Evolutionary conservation across 768 basidiomycete species (phyloP), one percentile per base, ranked within the genome.

Genomic region (Austroboletus festivus): DNA sequence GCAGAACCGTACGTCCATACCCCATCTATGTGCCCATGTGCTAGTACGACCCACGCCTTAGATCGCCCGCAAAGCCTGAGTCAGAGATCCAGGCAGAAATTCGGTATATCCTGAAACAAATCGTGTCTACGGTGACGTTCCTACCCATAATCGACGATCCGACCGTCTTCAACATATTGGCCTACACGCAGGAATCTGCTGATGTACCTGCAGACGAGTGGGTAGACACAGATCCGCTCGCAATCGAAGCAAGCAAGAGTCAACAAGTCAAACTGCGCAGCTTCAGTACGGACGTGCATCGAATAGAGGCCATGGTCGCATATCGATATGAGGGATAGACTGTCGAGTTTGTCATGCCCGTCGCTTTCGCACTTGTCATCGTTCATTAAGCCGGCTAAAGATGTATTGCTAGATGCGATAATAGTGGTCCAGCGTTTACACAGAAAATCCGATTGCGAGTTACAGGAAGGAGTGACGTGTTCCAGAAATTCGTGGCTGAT

Each of bases 231-330:
- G 90, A 96, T 67, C 88, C 92, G 9, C 75, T 91, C 44, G 85
- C 88, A 13, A 95, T 96, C 63, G 93, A 96, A 70, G 85, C 92
- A 16, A 85, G 89, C 60, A 93, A 94, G 71, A 89, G 85, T 64
- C 89, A 91, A 62, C 89, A 91, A 61, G 89, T 99, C 68, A 93
- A 96, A 69, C 79, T 99, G 72, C 76, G 95, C 58, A 93, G 83
- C 63, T 99, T 98, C 71, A 94, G 90, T 68, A 99, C 96, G 4
- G 94, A 97, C 67, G 83, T 94, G n/a, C 96, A 99, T 65, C 83
- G 91, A 48, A 90, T 99, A 63, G 90, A 97, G 66, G 93, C 94
- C 5, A 91, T 97, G 89, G 95, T 98, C 40, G 93, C 94, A 5
- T 98, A 97, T 73, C 81, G 93, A 31, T 93, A 93, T 54, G 93